phyloP scores from a whole-genome alignment of 140 eudicot genomes.

The Artemisia princeps region DNA sequence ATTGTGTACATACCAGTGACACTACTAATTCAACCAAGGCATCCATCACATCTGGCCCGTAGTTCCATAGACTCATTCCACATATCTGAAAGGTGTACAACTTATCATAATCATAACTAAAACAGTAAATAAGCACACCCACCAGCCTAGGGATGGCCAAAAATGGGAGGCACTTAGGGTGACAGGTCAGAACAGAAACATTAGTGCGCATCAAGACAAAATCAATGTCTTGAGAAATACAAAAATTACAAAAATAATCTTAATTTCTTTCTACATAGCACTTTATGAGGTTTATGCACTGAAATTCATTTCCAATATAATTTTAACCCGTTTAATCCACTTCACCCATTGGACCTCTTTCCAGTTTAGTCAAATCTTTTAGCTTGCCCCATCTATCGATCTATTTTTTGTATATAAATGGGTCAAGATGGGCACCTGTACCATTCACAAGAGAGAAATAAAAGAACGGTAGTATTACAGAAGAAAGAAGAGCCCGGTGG shows the following conservation, averaged over 20 bases:
- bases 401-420: background rate
- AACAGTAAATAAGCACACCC: background rate
- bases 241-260: background rate
- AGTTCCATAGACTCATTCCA: constrained; percentile 82
- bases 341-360: background rate
- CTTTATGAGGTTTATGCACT: background rate
- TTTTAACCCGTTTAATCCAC: no score
- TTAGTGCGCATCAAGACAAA: background rate
- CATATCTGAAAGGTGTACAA: constrained; percentile 46
- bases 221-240: background rate
- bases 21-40: constrained; percentile 67
- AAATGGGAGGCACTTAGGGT: background rate
- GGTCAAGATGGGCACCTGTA: background rate
- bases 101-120: constrained; percentile 12
- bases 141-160: background rate
- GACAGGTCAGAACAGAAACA: background rate
- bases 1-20: constrained; percentile 52
- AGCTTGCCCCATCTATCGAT: background rate
- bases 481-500: constrained; percentile 60
- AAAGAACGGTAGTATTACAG: constrained; percentile 42
- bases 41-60: constrained; percentile 88
- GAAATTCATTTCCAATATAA: background rate
- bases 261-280: background rate
- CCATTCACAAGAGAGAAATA: background rate
- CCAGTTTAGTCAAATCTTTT: background rate